Percentiles rank a stretch among this genome's conserved stretches.
These are phyloP conservation scores for Dictyostelium firmibasis DNA, from an alignment of 78 protist genomes.

Conservation along the genomic window DNA sequence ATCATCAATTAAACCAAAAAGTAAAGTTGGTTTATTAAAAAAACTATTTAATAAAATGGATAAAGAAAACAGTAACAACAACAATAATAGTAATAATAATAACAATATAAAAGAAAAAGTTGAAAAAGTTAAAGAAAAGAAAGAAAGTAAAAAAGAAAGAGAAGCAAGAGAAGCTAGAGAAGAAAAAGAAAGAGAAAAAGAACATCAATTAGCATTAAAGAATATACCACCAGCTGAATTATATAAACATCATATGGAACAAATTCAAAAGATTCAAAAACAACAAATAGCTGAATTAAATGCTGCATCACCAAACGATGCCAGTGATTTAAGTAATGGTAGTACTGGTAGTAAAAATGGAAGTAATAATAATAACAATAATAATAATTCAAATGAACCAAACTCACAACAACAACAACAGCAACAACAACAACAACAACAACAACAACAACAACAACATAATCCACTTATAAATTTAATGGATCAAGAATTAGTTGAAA, in stretches of 20 bases:
- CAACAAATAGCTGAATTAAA: not conserved
- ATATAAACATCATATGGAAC: slow-evolving; percentile 2
- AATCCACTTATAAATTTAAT: not conserved
- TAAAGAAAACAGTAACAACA: not conserved
- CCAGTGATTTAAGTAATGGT: not conserved
- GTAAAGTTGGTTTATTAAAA: not conserved
- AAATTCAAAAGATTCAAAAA: slow-evolving; percentile 4
- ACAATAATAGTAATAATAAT: not conserved
- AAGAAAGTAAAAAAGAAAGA: slow-evolving; percentile 8
- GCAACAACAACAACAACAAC: not conserved
- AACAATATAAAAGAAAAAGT: not conserved
- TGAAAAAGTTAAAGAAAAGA: not conserved
- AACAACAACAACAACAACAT: not conserved
- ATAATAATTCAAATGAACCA: not conserved
- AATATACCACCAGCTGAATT: slow-evolving; percentile 14
- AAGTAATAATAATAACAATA: not conserved
- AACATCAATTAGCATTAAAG: not conserved
- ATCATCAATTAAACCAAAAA: not conserved
- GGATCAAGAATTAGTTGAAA: not conserved
- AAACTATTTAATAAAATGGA: slow-evolving; percentile 1
- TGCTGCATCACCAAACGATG: not conserved
- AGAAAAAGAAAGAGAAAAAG: not conserved
- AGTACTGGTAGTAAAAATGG: not conserved
- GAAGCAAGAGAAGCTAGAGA: not conserved
- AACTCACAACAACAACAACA: not conserved